These are phyloP conservation scores for Nitzschia putrida DNA, from an alignment of 108 stramenopile species.

Conservation along the genomic window DNA sequence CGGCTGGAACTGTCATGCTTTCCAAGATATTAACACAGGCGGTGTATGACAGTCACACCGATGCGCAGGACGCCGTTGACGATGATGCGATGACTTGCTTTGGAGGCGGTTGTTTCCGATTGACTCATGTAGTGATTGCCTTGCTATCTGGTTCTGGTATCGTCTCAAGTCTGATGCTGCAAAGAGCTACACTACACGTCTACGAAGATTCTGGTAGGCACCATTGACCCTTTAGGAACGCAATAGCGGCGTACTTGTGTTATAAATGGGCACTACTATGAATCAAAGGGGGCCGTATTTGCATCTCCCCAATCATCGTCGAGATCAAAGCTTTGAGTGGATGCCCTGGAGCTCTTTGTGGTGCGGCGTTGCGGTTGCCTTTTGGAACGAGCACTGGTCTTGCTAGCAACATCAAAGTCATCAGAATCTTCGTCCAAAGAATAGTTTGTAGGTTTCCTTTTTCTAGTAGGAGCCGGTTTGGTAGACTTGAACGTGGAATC, in stretches of 20 bases:
- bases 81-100: slow-evolving; percentile 49
- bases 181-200: slow-evolving; percentile 24
- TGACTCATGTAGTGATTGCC: slow-evolving; percentile 58
- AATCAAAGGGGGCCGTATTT: slow-evolving; percentile 12
- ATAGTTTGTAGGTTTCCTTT: no score
- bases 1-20: slow-evolving; percentile 75
- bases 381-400: slow-evolving; percentile 5
- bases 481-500: not conserved
- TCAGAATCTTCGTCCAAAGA: slow-evolving; percentile 14
- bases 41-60: slow-evolving; percentile 76
- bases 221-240: not conserved
- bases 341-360: no score
- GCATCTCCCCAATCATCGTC: slow-evolving; percentile 27
- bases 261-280: not conserved
- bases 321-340: slow-evolving; percentile 19
- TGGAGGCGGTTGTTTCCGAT: slow-evolving; percentile 61
- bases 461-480: no score
- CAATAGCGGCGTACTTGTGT: no score
- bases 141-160: slow-evolving; percentile 53
- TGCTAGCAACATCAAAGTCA: slow-evolving; percentile 10
- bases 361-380: not conserved
- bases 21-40: slow-evolving; percentile 77
- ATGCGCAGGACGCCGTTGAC: slow-evolving; percentile 18
- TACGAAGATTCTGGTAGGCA: slow-evolving; percentile 7
- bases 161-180: slow-evolving; percentile 44